Base-by-base conservation (phyloP, 2,329 filamentous ascomycete genomes). In the Neofusicoccum parvum region DNA sequence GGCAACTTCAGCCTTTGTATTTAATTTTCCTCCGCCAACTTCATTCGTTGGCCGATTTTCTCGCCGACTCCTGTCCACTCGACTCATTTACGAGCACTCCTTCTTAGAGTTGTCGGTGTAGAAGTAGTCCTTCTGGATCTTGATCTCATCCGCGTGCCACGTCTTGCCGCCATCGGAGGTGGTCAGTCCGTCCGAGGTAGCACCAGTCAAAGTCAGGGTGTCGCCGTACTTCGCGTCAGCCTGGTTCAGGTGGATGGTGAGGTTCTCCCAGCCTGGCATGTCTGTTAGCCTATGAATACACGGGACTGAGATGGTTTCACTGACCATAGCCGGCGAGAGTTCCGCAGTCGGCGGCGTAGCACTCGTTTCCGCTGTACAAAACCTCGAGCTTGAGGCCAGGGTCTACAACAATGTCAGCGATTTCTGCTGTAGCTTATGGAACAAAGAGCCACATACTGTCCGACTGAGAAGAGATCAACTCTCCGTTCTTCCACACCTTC, bases 321-420 rank as follows among this genome's bases (percentile, higher is more conserved):
- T 32, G 36, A 64, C 60, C 62, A 37, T 68, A 66, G 27, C 53
- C 62, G 17, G 50, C 37, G 20, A 68, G 60, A 9, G 56, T 65
- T 14, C 67, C 65, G 45, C 67, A 68, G 27, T 51, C 50, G 23
- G 39, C 50, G 15, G 17, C 39, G 60, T 67, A 67, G 56, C 67
- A 68, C 56, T 68, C 67, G 27, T 62, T 67, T 12, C 53, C 65
- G 2, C 67, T 83, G 67, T 68, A 68, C 43, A 68, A 68, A 11
- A 68, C 65, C 5, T 45, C 53, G 43, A 65, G 67, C 56, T 68
- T 67, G 53, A 68, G 62, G 10, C 62, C 67, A 20, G 64, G 54
- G 45, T 49, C 64, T 65, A 37, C 1, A n/a, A 37, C 15, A 3
- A 3, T 6, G 41, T 32, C 14, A 51, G 48, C 15, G 15, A 11